These are phyloP conservation scores for Colletotrichum endophyticum DNA, from an alignment of 2,329 filamentous ascomycete genomes.

Conservation along the genomic window DNA sequence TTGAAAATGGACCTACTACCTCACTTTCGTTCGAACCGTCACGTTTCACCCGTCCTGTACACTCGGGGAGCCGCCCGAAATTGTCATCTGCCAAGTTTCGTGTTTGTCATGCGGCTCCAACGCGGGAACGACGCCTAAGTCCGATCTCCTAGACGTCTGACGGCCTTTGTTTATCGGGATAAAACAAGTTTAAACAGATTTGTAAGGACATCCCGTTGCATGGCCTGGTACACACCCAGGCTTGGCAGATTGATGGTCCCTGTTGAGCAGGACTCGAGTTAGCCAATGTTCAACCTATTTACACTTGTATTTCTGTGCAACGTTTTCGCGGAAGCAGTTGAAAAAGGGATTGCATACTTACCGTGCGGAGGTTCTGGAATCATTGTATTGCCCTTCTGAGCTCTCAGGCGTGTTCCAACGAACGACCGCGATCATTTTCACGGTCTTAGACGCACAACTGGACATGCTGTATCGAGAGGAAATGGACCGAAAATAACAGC, in stretches of 20 bases:
- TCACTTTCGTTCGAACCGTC: neutral
- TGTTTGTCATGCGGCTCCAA: neutral
- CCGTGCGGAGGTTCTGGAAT: no score
- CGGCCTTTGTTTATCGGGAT: no score
- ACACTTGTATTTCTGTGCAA: neutral
- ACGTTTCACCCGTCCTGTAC: neutral
- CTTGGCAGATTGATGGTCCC: neutral
- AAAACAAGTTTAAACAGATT: neutral
- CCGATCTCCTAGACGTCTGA: neutral
- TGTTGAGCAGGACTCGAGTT: neutral
- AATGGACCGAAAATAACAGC: neutral
- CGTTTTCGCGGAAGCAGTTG: fast-evolving
- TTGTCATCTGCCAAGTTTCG: neutral
- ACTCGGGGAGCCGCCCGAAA: neutral
- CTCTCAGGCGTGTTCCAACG: neutral
- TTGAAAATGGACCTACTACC: neutral
- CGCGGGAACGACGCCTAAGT: neutral
- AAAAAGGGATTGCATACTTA: fast-evolving
- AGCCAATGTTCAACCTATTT: neutral
- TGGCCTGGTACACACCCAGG: neutral
- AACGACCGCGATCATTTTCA: neutral
- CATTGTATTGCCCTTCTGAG: neutral
- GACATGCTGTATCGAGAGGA: fast-evolving
- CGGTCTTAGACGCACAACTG: neutral
- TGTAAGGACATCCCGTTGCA: neutral